Conservation (phyloP, 257 asterid genomes). For the Catharanthus roseus region DNA sequence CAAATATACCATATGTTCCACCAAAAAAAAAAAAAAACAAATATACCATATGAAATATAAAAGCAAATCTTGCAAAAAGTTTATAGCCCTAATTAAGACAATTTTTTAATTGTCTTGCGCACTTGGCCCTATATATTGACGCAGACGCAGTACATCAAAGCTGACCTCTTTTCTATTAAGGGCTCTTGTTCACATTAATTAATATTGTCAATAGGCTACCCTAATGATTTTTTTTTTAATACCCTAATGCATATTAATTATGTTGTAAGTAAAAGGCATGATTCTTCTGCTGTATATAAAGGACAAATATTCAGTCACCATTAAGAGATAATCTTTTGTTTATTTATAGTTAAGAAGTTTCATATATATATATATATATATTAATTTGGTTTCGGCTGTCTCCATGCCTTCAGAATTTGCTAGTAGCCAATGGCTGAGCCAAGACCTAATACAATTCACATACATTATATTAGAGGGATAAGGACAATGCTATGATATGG, state of each 20-base stretch:
- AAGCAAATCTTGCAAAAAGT: not conserved
- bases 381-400: not conserved
- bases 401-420: not conserved
- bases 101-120: not conserved
- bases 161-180: not conserved
- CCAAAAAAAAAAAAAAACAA: too few relatives aligned
- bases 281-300: not conserved
- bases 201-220: not conserved
- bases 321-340: not conserved
- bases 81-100: too few relatives aligned
- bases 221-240: too few relatives aligned
- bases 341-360: too few relatives aligned
- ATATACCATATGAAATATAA: not conserved
- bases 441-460: too few relatives aligned
- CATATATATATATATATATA: too few relatives aligned
- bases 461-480: too few relatives aligned
- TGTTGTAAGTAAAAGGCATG: too few relatives aligned
- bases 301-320: not conserved
- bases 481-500: too few relatives aligned
- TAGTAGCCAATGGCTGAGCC: too few relatives aligned
- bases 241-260: too few relatives aligned
- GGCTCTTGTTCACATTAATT: not conserved
- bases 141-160: not conserved
- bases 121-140: not conserved
- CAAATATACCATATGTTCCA: not conserved